phyloP scores from a whole-genome alignment of 2,329 filamentous ascomycete species.

The Colletotrichum sp. region DNA sequence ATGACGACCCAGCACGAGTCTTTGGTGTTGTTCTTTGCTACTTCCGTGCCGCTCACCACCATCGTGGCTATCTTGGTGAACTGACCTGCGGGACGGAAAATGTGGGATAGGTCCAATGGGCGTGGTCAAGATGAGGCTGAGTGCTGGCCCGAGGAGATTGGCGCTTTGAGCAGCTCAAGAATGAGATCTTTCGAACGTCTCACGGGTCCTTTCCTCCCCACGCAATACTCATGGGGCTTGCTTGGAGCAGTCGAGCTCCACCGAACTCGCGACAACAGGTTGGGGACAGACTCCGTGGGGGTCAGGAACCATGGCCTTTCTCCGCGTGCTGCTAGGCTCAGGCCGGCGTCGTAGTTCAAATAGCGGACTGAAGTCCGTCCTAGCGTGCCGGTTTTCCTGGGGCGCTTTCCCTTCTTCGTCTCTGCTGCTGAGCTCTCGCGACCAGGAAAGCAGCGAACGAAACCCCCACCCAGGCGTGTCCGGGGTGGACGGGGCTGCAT shows the following conservation, averaged over 20 bases:
- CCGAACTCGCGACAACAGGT: neutral
- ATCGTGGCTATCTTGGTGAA: neutral
- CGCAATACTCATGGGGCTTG: neutral
- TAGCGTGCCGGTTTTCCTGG: neutral
- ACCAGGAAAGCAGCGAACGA: neutral
- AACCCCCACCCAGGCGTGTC: neutral
- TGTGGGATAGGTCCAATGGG: neutral
- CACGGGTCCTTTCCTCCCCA: neutral
- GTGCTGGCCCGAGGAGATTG: neutral
- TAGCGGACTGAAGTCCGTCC: neutral
- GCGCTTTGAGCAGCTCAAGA: neutral
- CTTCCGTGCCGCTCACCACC: constrained; percentile 16
- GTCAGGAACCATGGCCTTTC: neutral
- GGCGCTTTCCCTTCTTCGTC: neutral
- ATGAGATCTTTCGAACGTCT: neutral
- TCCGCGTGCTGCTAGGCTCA: neutral
- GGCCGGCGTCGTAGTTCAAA: neutral
- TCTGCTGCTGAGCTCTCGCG: neutral
- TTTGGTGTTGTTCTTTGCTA: constrained; percentile 22
- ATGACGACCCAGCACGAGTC: constrained; percentile 25
- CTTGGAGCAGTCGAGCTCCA: neutral
- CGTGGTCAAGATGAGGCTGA: neutral
- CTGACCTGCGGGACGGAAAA: neutral
- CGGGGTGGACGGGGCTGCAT: neutral
- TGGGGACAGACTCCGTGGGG: neutral